phyloP scores from a whole-genome alignment of 106 monocot species.

The Acorus gramineus region DNA sequence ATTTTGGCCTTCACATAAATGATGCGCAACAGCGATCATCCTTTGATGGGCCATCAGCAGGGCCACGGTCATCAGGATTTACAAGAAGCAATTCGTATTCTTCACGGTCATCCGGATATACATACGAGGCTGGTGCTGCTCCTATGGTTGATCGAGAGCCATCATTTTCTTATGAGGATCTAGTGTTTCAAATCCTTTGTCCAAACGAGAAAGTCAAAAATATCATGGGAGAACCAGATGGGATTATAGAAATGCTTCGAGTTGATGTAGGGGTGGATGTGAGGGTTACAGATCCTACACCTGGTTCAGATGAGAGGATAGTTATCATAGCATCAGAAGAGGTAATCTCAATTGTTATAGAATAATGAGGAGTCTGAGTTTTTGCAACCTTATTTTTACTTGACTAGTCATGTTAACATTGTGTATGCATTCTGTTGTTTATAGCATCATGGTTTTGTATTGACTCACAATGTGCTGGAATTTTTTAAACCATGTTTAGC shows the following conservation, averaged over 20 bases:
- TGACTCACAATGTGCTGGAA: too few species aligned
- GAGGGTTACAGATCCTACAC: conserved; percentile 46
- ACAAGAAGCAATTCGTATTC: conserved; percentile 29
- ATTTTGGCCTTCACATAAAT: conserved; percentile 18
- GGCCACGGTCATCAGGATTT: conserved; percentile 30
- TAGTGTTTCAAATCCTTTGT: conserved; percentile 84
- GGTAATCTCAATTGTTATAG: conserved; percentile 31
- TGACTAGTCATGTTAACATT: background rate
- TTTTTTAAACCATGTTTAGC: too few species aligned
- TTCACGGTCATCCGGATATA: conserved; percentile 31
- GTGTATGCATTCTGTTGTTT: too few species aligned
- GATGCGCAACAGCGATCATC: conserved; percentile 24
- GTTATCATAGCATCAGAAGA: conserved; percentile 76
- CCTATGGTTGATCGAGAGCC: conserved; percentile 22
- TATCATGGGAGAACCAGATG: conserved; percentile 40
- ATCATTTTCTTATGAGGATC: conserved; percentile 31
- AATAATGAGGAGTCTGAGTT: background rate
- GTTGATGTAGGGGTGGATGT: conserved; percentile 86
- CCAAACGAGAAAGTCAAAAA: conserved; percentile 67
- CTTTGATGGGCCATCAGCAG: conserved; percentile 43
- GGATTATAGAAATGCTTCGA: conserved; percentile 68
- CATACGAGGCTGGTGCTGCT: conserved; percentile 49
- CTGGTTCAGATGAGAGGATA: conserved; percentile 63
- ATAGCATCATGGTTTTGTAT: too few species aligned
- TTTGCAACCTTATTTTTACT: background rate